A percentile compares a stretch with the other conserved stretches of the same genome.
Evolutionary conservation across 2,329 filamentous ascomycete species (phyloP).

Genomic region (Pestalotiopsis sp.): DNA sequence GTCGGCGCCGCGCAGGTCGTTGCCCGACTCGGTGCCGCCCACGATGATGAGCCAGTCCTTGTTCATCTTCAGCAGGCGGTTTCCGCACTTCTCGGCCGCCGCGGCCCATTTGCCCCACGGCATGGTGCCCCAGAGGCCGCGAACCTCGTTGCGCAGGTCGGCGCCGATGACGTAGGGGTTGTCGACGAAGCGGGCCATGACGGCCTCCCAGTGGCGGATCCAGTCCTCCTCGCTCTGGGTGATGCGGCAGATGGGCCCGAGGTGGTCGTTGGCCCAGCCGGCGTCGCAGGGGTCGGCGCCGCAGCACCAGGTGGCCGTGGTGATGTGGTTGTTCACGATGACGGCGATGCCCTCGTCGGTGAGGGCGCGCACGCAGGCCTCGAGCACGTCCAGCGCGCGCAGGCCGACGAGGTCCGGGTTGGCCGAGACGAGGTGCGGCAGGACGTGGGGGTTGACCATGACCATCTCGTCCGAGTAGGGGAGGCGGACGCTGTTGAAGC

Average conservation of each 20-base stretch:
- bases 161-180: slow-evolving; percentile 68
- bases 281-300: slow-evolving; percentile 70
- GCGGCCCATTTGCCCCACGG: slow-evolving; percentile 66
- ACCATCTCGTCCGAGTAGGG: slow-evolving; percentile 74
- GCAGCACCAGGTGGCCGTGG: slow-evolving; percentile 70
- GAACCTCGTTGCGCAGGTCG: slow-evolving; percentile 71
- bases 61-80: slow-evolving; percentile 62
- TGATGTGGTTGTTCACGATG: slow-evolving; percentile 74
- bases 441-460: slow-evolving; percentile 58
- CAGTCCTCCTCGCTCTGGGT: slow-evolving; percentile 67
- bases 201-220: slow-evolving; percentile 67
- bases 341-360: slow-evolving; percentile 66
- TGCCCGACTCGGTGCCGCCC: slow-evolving; percentile 69
- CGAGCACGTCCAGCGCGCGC: slow-evolving; percentile 63
- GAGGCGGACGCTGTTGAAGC: slow-evolving; percentile 72
- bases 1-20: slow-evolving; percentile 62
- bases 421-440: slow-evolving; percentile 52
- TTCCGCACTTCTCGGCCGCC: slow-evolving; percentile 66
- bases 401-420: slow-evolving; percentile 63
- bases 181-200: slow-evolving; percentile 62
- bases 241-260: slow-evolving; percentile 62
- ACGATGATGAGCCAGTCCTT: slow-evolving; percentile 69
- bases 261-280: slow-evolving; percentile 67
- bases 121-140: slow-evolving; percentile 72
- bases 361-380: slow-evolving; percentile 60